phyloP scores from a whole-genome alignment of 345 rosid genomes.

The Aquilaria sinensis region DNA sequence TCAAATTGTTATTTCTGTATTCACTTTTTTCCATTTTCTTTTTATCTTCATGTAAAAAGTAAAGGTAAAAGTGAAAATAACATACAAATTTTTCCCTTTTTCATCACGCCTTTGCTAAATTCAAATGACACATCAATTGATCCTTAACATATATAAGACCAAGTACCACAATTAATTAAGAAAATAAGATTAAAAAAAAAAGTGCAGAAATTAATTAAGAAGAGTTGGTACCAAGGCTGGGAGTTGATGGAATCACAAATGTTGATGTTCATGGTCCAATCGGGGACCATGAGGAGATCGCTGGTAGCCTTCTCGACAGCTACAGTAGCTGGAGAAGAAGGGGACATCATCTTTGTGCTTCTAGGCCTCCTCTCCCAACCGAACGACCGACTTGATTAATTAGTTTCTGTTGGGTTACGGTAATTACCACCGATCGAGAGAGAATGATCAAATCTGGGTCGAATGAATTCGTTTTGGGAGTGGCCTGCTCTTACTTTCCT shows the following conservation, averaged over 20 bases:
- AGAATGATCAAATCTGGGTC: too few relatives aligned
- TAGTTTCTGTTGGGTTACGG: too few relatives aligned
- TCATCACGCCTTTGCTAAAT: background rate
- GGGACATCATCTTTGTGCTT: conserved; percentile 26
- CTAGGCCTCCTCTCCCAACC: background rate
- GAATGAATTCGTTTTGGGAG: too few relatives aligned
- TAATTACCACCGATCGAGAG: too few relatives aligned
- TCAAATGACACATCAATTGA: background rate
- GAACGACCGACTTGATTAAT: too few relatives aligned
- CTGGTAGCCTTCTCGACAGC: conserved; percentile 96
- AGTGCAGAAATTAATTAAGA: background rate
- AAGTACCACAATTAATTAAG: background rate
- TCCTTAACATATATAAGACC: too few relatives aligned
- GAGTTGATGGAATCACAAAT: conserved; percentile 88
- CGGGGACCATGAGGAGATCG: conserved; percentile 78
- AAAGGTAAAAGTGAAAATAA: background rate
- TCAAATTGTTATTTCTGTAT: too few relatives aligned
- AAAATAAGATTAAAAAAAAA: background rate
- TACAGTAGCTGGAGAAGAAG: conserved; percentile 59
- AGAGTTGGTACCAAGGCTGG: conserved; percentile 48
- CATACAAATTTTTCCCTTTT: too few relatives aligned
- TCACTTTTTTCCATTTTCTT: too few relatives aligned
- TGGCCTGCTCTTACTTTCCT: too few relatives aligned
- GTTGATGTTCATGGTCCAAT: conserved; percentile 95
- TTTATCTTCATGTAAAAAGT: background rate